Conservation (phyloP, 2,329 filamentous ascomycete genomes). For the Aureobasidium sp. region DNA sequence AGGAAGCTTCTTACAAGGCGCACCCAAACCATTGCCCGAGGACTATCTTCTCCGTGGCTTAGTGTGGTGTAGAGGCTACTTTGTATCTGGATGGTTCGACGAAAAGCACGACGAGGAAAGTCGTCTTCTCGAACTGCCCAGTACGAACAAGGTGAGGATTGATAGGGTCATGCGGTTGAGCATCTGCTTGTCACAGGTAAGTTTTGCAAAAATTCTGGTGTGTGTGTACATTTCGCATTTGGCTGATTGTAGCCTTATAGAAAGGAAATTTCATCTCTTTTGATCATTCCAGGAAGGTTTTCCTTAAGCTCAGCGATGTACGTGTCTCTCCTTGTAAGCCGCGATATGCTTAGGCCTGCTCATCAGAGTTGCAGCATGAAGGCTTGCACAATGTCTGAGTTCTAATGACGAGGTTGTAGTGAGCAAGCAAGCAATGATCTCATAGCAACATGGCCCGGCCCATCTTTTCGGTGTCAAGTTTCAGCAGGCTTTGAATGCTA, state of each 20-base stretch:
- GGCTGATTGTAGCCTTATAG: constrained; percentile 5
- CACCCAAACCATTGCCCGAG: constrained; percentile 54
- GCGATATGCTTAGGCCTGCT: not conserved
- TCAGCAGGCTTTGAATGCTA: not conserved
- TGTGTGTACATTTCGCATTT: not conserved
- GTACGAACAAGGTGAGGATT: constrained; percentile 48
- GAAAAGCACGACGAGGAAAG: constrained; percentile 60
- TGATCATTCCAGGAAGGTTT: constrained; percentile 13
- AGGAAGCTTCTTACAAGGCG: constrained; percentile 31
- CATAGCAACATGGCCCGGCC: not conserved
- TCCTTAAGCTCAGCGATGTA: not conserved
- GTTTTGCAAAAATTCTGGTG: not conserved
- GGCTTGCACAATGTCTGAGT: not conserved
- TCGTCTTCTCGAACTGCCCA: constrained; percentile 53
- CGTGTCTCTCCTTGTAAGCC: not conserved
- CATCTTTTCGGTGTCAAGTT: too few relatives aligned
- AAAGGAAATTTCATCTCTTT: constrained; percentile 17
- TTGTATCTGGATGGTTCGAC: constrained; percentile 52
- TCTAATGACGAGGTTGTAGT: not conserved
- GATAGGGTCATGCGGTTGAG: constrained; percentile 36
- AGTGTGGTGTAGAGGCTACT: constrained; percentile 51
- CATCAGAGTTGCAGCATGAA: not conserved
- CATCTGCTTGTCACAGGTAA: constrained; percentile 16
- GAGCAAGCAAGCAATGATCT: not conserved
- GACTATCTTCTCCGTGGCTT: constrained; percentile 60